Evolutionary conservation across 345 rosid species (phyloP).

Genomic region (Physaria fendleri): DNA sequence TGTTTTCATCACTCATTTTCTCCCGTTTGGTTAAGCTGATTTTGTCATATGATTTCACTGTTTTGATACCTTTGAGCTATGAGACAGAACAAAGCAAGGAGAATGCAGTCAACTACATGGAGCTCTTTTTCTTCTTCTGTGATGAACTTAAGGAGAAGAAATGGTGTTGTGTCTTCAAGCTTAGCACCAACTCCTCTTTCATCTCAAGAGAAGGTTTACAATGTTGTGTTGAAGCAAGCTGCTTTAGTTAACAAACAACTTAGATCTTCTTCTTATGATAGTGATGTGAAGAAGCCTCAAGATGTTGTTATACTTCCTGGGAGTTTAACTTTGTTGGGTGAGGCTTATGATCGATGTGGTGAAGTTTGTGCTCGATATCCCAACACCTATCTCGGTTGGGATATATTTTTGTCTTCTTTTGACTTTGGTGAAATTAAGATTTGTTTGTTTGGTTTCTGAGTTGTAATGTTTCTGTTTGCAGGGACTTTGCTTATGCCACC

Average conservation of each 20-base stretch:
- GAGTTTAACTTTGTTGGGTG: constrained; percentile 48
- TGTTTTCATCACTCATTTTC: constrained; percentile 21
- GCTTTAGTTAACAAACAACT: constrained; percentile 59
- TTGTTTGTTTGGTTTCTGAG: neutral
- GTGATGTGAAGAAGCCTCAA: constrained; percentile 47
- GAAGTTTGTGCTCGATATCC: constrained; percentile 84
- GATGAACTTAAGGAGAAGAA: neutral
- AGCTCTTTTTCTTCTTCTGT: constrained; percentile 10
- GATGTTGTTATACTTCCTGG: constrained; percentile 49
- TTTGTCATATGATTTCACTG: constrained; percentile 11
- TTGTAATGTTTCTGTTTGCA: constrained; percentile 21
- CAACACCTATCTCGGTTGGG: constrained; percentile 69
- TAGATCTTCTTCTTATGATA: constrained; percentile 31
- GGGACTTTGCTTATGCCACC: constrained; percentile 79
- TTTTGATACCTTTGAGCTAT: neutral
- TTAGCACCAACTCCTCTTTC: constrained; percentile 51
- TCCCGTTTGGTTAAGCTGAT: neutral
- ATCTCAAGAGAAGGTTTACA: constrained; percentile 71
- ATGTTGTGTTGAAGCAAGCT: constrained; percentile 78
- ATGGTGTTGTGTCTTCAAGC: constrained; percentile 37
- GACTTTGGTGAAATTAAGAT: neutral
- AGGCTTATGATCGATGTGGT: constrained; percentile 73
- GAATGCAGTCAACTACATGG: constrained; percentile 19
- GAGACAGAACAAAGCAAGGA: neutral
- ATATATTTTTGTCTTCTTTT: constrained; percentile 9